Evolutionary conservation across 495 filamentous ascomycete species (phyloP), one percentile per base, ranked within the genome.

Genomic region (Aspergillus hancockii): DNA sequence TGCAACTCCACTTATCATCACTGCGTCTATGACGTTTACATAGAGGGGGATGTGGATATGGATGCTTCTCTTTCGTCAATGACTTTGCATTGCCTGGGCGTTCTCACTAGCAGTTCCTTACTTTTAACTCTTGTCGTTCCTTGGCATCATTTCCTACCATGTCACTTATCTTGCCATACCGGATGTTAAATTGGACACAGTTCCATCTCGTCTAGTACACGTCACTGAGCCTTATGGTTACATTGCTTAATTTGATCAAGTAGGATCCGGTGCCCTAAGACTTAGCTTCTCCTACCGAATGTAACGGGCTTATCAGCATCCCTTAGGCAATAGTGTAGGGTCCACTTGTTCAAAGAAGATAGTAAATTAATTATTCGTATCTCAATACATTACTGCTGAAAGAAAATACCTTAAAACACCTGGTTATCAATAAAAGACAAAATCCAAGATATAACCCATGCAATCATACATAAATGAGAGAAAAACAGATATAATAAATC

Each of bases 1-100:
- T 32, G 36, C 2, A 14, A 41, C 38, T 41, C 16, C 38, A 41
- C 38, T 41, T 41, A 43, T 14, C 43, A 23, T 47, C 19, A 9
- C 23, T 47, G 21, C 19, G 10, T 47, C 43, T 12, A 47, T 47
- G 43, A 47, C 43, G 43, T 9, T 23, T 47, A 47, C 43, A 41
- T 41, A 41, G 38, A 41, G 7, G 16, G 16, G 38, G 14, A 14
- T n/a, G 38, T 18, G 38, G 16, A 36, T 10, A n/a, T 18, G 12
- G 8, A 18, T 50, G 22, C 25, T 52, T 34, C 13, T 18, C 36
- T 50, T 56, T 45, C 49, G 46, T 57, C 57, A 58, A 47, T 57
- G 55, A 64, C 53, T 54, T 67, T 54, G 64, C 64, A 67, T 64
- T 53, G 57, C 28, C 31, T 51, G 59, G 66, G 64, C 66, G 63